These are phyloP conservation scores for Diaporthe helianthi DNA, from an alignment of 2,329 filamentous ascomycete species.

Conservation along the genomic window DNA sequence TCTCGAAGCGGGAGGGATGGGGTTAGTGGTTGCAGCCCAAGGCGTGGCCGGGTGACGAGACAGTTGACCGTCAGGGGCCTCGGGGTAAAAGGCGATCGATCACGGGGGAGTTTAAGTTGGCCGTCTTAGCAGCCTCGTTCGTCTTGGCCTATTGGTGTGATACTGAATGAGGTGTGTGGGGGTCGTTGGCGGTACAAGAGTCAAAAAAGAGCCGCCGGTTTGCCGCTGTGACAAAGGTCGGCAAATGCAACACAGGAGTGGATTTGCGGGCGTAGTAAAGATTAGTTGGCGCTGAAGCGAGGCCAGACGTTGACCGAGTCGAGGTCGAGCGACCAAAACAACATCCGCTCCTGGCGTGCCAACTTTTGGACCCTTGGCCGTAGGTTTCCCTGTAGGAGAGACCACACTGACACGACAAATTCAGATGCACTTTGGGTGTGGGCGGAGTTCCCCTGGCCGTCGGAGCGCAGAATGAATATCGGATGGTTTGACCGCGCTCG, in stretches of 20 bases:
- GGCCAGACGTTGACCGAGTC: constrained; percentile 18
- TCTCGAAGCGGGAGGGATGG: constrained; percentile 28
- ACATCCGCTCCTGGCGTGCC: constrained; percentile 6
- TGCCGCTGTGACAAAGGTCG: constrained; percentile 24
- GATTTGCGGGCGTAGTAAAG: constrained; percentile 7
- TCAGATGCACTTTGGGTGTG: constrained; percentile 9
- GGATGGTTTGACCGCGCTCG: constrained; percentile 12
- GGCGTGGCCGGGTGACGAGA: constrained; percentile 21
- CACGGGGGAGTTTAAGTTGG: constrained; percentile 8
- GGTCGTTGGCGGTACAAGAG: neutral
- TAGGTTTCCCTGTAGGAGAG: constrained; percentile 5
- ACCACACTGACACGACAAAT: constrained; percentile 8
- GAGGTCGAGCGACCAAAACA: constrained; percentile 24
- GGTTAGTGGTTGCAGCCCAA: constrained; percentile 25
- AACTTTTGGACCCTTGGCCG: constrained; percentile 14
- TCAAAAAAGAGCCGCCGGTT: constrained; percentile 20
- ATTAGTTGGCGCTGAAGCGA: constrained; percentile 5
- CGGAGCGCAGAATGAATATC: constrained; percentile 13
- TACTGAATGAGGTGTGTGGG: neutral
- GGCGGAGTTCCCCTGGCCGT: constrained; percentile 16
- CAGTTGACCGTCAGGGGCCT: constrained; percentile 2
- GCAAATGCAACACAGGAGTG: constrained; percentile 13
- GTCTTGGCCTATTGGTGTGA: neutral
- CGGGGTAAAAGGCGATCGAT: neutral
- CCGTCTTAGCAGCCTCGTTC: neutral